These are phyloP conservation scores for Asterophora lycoperdoides DNA, from an alignment of 768 basidiomycete species.

Conservation along the genomic window DNA sequence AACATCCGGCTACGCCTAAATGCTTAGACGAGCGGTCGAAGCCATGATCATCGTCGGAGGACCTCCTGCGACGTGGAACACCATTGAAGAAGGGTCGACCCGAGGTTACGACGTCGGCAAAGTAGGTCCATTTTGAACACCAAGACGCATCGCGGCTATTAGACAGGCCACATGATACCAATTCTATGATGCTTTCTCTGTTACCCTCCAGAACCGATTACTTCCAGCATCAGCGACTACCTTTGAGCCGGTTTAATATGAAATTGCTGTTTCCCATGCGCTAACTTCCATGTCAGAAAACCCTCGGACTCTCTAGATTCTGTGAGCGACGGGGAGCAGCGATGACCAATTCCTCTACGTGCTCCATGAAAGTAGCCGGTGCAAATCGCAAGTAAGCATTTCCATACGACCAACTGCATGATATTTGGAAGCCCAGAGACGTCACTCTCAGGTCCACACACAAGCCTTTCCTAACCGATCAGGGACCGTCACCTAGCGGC, in stretches of 20 bases:
- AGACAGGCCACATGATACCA: background rate
- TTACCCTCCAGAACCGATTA: too few relatives aligned
- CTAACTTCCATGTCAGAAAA: too few relatives aligned
- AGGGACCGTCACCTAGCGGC: background rate
- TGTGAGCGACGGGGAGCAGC: too few relatives aligned
- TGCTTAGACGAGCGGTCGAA: constrained; percentile 1
- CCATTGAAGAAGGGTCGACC: background rate
- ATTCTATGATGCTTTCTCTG: background rate
- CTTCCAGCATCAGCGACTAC: background rate
- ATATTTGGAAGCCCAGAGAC: background rate
- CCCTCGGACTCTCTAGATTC: too few relatives aligned
- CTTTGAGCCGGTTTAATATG: background rate
- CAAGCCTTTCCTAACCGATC: background rate
- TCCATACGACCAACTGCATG: too few relatives aligned
- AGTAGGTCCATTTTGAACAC: background rate
- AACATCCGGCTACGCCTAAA: constrained; percentile 5
- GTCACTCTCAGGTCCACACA: background rate
- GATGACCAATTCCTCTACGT: too few relatives aligned
- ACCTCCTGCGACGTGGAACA: background rate
- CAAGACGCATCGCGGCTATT: background rate
- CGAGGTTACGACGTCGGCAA: constrained; percentile 9
- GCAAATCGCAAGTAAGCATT: too few relatives aligned
- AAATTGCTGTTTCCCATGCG: too few relatives aligned
- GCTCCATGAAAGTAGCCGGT: too few relatives aligned
- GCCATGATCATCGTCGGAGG: background rate